Evolutionary conservation across 352 stramenopile genomes (phyloP).

Genomic region (Phytophthora ohioensis): DNA sequence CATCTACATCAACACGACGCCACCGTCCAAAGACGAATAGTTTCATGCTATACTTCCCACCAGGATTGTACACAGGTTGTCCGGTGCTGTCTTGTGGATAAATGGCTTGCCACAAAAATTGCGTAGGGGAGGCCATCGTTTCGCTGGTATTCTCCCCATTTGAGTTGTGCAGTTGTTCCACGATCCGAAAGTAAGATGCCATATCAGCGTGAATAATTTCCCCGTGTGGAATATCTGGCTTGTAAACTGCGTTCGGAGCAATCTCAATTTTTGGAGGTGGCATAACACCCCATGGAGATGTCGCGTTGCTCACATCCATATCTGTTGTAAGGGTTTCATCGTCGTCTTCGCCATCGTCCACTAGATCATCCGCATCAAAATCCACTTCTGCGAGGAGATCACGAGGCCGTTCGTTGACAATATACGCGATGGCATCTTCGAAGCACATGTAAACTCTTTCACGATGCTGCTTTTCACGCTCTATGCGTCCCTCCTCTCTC

Average conservation of each 20-base stretch:
- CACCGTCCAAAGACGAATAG: slow-evolving; percentile 79
- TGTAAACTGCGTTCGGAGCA: slow-evolving; percentile 56
- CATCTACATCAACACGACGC: slow-evolving; percentile 77
- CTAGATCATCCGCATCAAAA: slow-evolving; percentile 68
- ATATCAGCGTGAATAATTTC: slow-evolving; percentile 72
- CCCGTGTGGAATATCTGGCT: slow-evolving; percentile 66
- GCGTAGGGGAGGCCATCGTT: not conserved
- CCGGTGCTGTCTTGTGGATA: slow-evolving; percentile 67
- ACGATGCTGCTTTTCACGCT: slow-evolving; percentile 53
- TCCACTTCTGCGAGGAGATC: slow-evolving; percentile 62
- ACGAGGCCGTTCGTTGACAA: slow-evolving; percentile 73
- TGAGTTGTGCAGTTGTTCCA: slow-evolving; percentile 61
- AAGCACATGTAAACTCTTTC: slow-evolving; percentile 75
- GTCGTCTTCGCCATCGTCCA: slow-evolving; percentile 79
- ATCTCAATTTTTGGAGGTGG: slow-evolving; percentile 66
- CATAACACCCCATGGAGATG: slow-evolving; percentile 63
- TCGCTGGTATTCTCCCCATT: slow-evolving; percentile 12
- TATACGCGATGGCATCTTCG: slow-evolving; percentile 76
- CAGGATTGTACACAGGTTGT: slow-evolving; percentile 66
- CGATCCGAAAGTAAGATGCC: slow-evolving; percentile 73
- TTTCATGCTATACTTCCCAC: slow-evolving; percentile 81
- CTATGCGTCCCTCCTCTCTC: slow-evolving; percentile 65
- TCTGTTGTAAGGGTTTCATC: slow-evolving; percentile 37
- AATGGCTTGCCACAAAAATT: slow-evolving; percentile 79
- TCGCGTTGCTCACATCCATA: slow-evolving; percentile 41